Conservation (phyloP, 306 rosid species). For the Vachellia pachyceras region DNA sequence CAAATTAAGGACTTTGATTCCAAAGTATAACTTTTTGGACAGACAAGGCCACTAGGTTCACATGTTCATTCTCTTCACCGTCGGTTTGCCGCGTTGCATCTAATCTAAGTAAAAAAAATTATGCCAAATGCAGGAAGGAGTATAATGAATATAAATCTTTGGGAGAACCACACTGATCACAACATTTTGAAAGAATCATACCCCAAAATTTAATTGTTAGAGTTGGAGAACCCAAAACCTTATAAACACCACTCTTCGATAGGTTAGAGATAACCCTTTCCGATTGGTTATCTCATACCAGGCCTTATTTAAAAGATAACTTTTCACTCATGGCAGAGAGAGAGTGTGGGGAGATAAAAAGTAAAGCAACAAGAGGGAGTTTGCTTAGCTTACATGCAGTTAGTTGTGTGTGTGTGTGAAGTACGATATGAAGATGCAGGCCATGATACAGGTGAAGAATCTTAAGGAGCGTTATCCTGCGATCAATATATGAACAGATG, state of each 20-base stretch:
- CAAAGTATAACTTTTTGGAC: conserved; percentile 41
- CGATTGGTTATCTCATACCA: too few relatives aligned
- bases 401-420: conserved; percentile 24
- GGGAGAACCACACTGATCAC: too few relatives aligned
- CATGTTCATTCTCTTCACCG: conserved; percentile 48
- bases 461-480: background rate
- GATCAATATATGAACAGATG: conserved; percentile 1
- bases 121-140: background rate
- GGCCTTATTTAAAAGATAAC: too few relatives aligned
- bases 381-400: conserved; percentile 28
- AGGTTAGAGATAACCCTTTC: too few relatives aligned
- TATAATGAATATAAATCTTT: too few relatives aligned
- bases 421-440: conserved; percentile 24
- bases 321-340: background rate
- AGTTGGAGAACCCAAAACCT: too few relatives aligned
- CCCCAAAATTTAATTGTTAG: too few relatives aligned
- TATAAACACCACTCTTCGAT: too few relatives aligned
- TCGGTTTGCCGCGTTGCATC: conserved; percentile 66
- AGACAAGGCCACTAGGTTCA: conserved; percentile 47
- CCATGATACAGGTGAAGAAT: conserved; percentile 18
- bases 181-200: too few relatives aligned
- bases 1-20: conserved; percentile 40
- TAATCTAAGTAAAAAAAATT: conserved; percentile 8
- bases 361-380: conserved; percentile 2
- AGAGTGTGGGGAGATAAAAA: background rate